phyloP scores from a whole-genome alignment of 73 alveolate species.

The Paramecium caudatum region DNA sequence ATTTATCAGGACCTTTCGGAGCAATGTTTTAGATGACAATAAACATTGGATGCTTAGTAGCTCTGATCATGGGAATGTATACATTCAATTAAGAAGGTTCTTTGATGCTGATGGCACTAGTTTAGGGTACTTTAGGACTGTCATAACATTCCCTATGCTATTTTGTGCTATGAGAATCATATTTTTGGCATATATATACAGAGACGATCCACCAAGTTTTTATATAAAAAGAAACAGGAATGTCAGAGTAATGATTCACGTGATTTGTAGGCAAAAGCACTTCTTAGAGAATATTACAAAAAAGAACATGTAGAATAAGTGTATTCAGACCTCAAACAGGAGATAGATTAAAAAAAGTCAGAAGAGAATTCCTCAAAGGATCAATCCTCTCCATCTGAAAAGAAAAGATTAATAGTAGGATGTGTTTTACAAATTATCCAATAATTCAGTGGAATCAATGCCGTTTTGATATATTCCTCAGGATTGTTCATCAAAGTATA shows the following conservation, averaged over 20 bases:
- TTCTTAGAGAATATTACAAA: neutral
- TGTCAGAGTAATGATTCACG: neutral
- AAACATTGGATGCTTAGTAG: constrained; percentile 55
- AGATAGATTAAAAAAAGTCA: neutral
- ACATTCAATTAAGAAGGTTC: constrained; percentile 16
- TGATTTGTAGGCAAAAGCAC: constrained; percentile 16
- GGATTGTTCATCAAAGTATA: constrained; percentile 25
- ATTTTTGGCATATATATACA: constrained; percentile 49
- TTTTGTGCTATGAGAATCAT: constrained; percentile 39
- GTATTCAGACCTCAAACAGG: neutral
- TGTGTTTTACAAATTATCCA: neutral
- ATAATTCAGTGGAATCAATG: constrained; percentile 66
- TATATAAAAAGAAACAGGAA: neutral
- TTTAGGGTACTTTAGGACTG: constrained; percentile 64
- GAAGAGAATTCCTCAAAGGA: neutral
- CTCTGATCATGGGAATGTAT: constrained; percentile 48
- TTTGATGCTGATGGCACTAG: constrained; percentile 49
- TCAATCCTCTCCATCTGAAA: neutral
- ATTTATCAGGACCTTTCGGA: constrained; percentile 69
- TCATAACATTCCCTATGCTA: constrained; percentile 48
- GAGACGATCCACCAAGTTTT: constrained; percentile 48
- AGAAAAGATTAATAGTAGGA: neutral
- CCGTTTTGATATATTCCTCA: constrained; percentile 33
- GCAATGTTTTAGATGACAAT: constrained; percentile 62
- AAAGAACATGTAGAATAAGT: neutral